phyloP scores from a whole-genome alignment of 129 eudicot genomes.

The Scalesia atractyloides region DNA sequence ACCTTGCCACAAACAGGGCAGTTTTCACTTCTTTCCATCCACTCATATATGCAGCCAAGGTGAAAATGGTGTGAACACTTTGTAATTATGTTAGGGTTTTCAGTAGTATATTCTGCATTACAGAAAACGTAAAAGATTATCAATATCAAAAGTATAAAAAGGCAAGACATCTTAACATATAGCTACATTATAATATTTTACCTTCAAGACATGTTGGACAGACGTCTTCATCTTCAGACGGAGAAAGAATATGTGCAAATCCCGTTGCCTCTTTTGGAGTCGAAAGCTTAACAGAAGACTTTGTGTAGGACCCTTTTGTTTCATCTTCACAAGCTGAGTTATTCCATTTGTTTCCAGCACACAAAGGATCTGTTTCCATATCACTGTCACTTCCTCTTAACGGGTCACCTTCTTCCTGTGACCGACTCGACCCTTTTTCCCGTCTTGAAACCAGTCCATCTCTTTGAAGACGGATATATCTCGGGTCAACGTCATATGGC shows the following conservation, averaged over 20 bases:
- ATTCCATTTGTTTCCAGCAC: constrained; percentile 65
- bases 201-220: constrained; percentile 99
- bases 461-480: constrained; percentile 72
- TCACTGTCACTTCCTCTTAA: constrained; percentile 74
- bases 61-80: constrained; percentile 85
- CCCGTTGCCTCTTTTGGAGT: constrained; percentile 53
- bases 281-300: constrained; percentile 64
- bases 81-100: constrained; percentile 71
- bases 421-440: constrained; percentile 87
- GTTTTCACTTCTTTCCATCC: constrained; percentile 94
- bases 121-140: neutral
- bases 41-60: constrained; percentile 87
- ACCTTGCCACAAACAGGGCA: constrained; percentile 96
- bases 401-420: constrained; percentile 87
- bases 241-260: constrained; percentile 68
- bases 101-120: constrained; percentile 65
- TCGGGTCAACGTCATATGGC: constrained; percentile 93
- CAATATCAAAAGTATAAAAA: neutral
- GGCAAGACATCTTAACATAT: neutral
- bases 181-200: constrained; percentile 13
- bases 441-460: constrained; percentile 88
- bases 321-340: constrained; percentile 66
- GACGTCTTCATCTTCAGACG: constrained; percentile 83
- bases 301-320: constrained; percentile 57
- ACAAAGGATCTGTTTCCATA: constrained; percentile 69